Base-by-base conservation (phyloP, 371 early-diverging fungal genomes). In the Rhizomucor pusillus region DNA sequence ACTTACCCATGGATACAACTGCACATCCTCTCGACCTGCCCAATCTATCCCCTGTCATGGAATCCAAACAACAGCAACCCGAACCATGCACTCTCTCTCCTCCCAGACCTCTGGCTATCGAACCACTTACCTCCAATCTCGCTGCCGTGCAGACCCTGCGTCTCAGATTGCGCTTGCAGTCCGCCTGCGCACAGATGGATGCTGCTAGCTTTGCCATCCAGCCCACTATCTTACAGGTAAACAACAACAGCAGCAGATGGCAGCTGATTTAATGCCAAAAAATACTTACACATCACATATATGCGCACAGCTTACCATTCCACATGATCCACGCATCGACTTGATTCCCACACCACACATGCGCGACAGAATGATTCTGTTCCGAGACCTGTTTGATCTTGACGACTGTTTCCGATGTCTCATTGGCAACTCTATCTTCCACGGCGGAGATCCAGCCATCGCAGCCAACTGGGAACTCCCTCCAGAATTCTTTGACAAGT, bases 321-420 rank as follows among this genome's bases (percentile, higher is more conserved):
- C 84, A 16, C 84, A 84, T 50, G 84, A 84, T 43, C 68, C 84
- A 10, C 75, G 84, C 18, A 84, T 84, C 41, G 84, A 84, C 47
- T 57, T 81, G 36, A 72, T 84, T 41, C 81, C 84, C 4, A 77
- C 80, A 13, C 70, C 77, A n/a, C 77, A 79, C 44, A 76, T 84
- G 64, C 72, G 84, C 20, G 84, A 81, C 23, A 71, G 80, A 59
- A 84, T 84, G 84, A 84, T 84, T 47, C 39, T 84, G 5, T 81
- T 79, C 56, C 74, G 79, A 57, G 69, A 75, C 35, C 63, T 77
- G 29, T 84, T 75, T 62, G 79, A 84, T 43, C 62, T 84, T 29
- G 84, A 84, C 35, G 84, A 81, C 16, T 79, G 81, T 35, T 77
- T 79, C 57, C 68, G 76, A 19, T 60, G 76, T 29, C 54, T 84